Conservation (phyloP, 179 eudicot genomes). For the Gypsophila paniculata region DNA sequence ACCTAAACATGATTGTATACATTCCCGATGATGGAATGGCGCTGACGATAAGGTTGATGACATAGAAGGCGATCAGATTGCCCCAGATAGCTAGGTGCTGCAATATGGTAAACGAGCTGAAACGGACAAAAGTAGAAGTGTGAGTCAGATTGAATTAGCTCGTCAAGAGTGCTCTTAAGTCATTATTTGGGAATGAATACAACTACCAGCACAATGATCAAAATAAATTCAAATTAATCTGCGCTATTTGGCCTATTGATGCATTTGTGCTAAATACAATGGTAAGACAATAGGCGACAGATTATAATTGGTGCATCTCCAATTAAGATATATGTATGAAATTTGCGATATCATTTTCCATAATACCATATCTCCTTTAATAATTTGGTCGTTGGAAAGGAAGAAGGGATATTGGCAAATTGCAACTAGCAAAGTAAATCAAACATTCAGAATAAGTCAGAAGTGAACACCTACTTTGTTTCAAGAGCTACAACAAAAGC, state of each 20-base stretch:
- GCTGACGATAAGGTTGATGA: constrained; percentile 82
- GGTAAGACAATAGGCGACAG: not conserved
- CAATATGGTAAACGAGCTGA: constrained; percentile 81
- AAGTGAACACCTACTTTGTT: constrained; percentile 66
- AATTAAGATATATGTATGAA: not conserved
- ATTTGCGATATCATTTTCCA: not conserved
- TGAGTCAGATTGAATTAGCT: constrained; percentile 6
- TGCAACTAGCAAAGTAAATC: constrained; percentile 18
- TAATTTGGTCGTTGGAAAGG: not conserved
- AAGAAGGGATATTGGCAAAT: not conserved
- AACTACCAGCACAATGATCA: not conserved
- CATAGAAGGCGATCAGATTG: constrained; percentile 68
- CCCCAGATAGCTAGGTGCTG: constrained; percentile 99
- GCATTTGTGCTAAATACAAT: not conserved
- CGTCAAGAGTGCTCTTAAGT: not conserved
- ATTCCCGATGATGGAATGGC: constrained; percentile 76
- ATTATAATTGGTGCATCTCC: not conserved
- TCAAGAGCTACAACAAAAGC: constrained; percentile 88
- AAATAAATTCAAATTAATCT: not conserved
- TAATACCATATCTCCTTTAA: not conserved
- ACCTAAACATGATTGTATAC: constrained; percentile 95
- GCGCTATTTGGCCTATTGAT: too few relatives aligned
- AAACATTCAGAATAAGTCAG: not conserved
- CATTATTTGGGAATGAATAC: not conserved
- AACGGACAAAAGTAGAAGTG: constrained; percentile 25